A percentile compares a stretch with the other conserved stretches of the same genome.
Evolutionary conservation across 306 rosid species (phyloP).

Genomic region (Spatholobus suberectus): DNA sequence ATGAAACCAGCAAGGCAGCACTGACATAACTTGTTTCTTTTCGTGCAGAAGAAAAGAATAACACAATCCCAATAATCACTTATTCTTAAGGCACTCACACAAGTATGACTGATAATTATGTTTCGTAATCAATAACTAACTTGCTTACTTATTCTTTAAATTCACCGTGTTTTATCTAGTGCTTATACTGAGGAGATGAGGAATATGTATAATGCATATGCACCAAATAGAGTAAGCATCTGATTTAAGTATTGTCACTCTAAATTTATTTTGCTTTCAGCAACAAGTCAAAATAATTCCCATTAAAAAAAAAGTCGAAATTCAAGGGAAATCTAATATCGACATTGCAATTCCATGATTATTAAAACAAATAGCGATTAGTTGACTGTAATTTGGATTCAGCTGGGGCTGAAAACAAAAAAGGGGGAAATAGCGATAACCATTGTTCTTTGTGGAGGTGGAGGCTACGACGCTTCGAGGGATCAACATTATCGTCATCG

Average conservation of each 20-base stretch:
- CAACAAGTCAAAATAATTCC: constrained; percentile 4
- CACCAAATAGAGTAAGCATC: not conserved
- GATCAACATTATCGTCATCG: constrained; percentile 48
- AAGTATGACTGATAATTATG: not conserved
- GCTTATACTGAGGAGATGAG: not conserved
- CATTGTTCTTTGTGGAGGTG: constrained; percentile 79
- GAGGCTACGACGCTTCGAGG: constrained; percentile 53
- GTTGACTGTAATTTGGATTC: constrained; percentile 11
- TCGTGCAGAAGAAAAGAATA: not conserved
- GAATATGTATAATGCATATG: not conserved
- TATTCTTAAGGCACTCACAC: constrained; percentile 21
- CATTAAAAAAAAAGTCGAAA: not conserved
- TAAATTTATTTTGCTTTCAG: constrained; percentile 10
- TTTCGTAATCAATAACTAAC: not conserved
- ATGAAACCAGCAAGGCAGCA: constrained; percentile 16
- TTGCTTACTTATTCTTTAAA: not conserved
- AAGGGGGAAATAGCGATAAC: constrained; percentile 30
- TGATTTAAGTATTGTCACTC: not conserved
- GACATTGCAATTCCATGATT: not conserved
- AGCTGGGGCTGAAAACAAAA: not conserved
- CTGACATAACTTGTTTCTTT: not conserved
- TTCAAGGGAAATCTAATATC: not conserved
- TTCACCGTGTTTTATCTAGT: not conserved
- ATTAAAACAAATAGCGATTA: not conserved
- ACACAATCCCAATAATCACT: constrained; percentile 6